A percentile compares a stretch with the other conserved stretches of the same genome.
Conservation (phyloP, 148 eudicot genomes). For the Fagopyrum homotropicum region DNA sequence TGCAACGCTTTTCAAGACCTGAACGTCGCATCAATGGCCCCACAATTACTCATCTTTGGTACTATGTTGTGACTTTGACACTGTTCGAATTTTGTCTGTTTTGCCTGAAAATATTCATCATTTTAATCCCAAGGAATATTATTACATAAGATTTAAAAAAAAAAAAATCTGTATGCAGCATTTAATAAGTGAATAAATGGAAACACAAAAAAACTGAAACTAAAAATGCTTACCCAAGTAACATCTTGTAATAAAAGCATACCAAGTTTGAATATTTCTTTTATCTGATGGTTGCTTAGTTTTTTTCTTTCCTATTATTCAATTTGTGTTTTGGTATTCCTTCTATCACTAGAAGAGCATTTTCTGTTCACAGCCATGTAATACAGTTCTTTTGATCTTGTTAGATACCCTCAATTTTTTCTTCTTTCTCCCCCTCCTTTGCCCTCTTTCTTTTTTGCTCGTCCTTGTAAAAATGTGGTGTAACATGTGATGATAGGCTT, state of each 20-base stretch:
- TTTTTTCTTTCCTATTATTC: background rate
- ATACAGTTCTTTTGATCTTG: background rate
- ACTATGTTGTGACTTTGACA: slow-evolving; percentile 14
- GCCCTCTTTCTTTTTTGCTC: background rate
- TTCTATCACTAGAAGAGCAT: slow-evolving; percentile 3
- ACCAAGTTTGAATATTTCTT: background rate
- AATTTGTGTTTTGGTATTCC: background rate
- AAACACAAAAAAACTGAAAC: background rate
- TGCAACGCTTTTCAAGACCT: slow-evolving; percentile 99
- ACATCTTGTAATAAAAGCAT: background rate
- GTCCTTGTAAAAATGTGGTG: background rate
- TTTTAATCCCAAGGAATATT: background rate
- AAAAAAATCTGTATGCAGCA: background rate
- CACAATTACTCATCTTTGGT: slow-evolving; percentile 95
- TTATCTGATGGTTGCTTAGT: background rate
- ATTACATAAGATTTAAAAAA: background rate
- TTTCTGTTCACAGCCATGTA: background rate
- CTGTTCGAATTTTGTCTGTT: background rate
- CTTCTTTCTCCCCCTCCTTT: background rate
- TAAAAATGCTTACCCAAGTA: background rate
- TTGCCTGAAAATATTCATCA: background rate
- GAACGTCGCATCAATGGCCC: slow-evolving; percentile 98
- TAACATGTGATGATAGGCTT: background rate
- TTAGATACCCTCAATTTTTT: background rate
- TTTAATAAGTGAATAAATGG: background rate